phyloP scores from a whole-genome alignment of 1,139 yeast species.

The Saccharomyces hybrid region DNA sequence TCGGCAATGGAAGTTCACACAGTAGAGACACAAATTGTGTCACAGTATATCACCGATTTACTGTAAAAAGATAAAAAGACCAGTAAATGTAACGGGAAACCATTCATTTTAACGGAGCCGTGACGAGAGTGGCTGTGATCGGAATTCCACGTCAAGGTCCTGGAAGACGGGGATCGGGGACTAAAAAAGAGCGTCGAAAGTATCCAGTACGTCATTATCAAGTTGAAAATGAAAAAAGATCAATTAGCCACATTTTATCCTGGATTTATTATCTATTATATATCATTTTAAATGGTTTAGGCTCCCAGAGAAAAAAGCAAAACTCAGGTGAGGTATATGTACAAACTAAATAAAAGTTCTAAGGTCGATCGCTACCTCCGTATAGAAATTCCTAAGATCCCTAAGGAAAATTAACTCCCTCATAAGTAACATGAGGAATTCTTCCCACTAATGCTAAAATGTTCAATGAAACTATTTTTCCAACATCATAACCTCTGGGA shows the following conservation, averaged over 20 bases:
- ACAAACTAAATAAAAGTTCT: background rate
- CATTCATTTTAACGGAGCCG: background rate
- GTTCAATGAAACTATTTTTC: background rate
- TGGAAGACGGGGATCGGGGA: background rate
- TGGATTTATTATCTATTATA: background rate
- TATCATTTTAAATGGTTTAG: background rate
- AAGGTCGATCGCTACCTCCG: background rate
- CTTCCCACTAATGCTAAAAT: background rate
- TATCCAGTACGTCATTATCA: no score
- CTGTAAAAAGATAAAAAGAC: background rate
- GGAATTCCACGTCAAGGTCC: background rate
- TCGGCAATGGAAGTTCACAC: background rate
- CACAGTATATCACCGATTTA: background rate
- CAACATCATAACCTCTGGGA: background rate
- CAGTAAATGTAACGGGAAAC: background rate
- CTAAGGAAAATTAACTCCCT: background rate
- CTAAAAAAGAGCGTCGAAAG: no score
- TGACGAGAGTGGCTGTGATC: background rate
- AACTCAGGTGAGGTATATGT: background rate
- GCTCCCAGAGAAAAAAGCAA: background rate
- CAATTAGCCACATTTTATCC: background rate
- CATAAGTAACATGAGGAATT: background rate
- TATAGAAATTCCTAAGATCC: background rate
- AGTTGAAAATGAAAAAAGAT: no score
- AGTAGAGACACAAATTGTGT: background rate